Evolutionary conservation across 331 rosid genomes (phyloP), one percentile per base, ranked within the genome.

Genomic region (Malus hybrid): DNA sequence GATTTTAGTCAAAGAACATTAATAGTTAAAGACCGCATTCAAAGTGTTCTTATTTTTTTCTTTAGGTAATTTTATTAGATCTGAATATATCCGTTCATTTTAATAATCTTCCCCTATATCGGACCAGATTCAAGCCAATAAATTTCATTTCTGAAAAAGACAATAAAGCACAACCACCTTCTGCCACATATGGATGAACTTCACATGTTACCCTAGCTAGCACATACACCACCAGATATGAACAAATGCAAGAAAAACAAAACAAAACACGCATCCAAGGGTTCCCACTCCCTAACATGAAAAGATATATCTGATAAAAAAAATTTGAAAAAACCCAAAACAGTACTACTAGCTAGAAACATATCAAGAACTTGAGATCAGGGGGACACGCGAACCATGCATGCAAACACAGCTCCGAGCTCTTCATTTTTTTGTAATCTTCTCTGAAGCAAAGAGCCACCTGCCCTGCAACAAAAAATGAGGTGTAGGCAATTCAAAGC

Each of bases 401-500:
- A 42, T 32, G 28, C 46, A 39, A 39, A 39, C 46, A 39, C 13
- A 39, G 12, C 36, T 16, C 59, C 6, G 13, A 57, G 20, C 63
- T 9, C 28, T 57, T 57, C 13, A 57, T 24, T 10, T 76, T 76
- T 68, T 60, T 34, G 8, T 39, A 39, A 39, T 5, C n/a, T 54
- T 33, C 69, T 61, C 13, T 15, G 46, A 65, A 63, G 61, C 66
- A 5, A 10, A 70, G 48, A 44, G 85, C 83, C 83, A 80, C 48
- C 74, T 73, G 80, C 85, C 67, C 64, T n/a, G 5, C 1, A 42
- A 71, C 14, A 42, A 39, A 4, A 19, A 15, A 78, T 79, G 90
- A 91, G 84, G 90, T 89, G 97, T 89, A 56, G 70, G 36, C 7
- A 34, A 64, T 6, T 8, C 34, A 67, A 55, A 61, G 19, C 34